Base-by-base conservation (phyloP, 768 basidiomycete genomes). In the Leccinum disarticulatum region DNA sequence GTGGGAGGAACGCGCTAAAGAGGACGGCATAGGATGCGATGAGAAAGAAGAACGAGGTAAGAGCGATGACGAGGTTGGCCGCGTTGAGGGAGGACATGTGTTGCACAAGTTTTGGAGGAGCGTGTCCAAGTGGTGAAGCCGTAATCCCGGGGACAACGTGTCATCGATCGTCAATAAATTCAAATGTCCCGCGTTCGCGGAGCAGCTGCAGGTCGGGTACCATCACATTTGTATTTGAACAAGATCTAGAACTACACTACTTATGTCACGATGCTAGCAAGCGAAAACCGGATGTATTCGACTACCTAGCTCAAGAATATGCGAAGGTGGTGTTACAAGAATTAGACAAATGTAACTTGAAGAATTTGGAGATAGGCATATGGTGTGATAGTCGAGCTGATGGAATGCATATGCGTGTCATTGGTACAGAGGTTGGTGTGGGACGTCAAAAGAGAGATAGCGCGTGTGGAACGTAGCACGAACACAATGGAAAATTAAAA, bases 21-120 rank as follows among this genome's bases (percentile, higher is more conserved):
- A 91, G 76, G 48, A 87, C 73, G 27, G 86, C 85, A 74, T 90
- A 87, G 62, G 78, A 80, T 46, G 82, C 83, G 50, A 86, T 19
- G 17, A 78, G 59, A 67, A 90, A 83, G 72, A 90, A 87, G 13
- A 80, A 50, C 31, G 74, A 59, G 43, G 87, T 80, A 30, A 77
- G 64, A 35, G 68, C 64, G 56, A 89, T 65, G 64, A 85, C 71
- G 61, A 79, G 62, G 68, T 83, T 79, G 15, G 86, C 87, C 28
- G 65, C 63, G 60, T 77, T 70, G 51, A 70, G 64, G 59, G 63
- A 58, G 55, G 60, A 38, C 66, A 73, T 75, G 72, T 64, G 62
- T 64, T 60, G 46, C 52, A 27, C 47, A 14, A 22, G 47, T 27
- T 22, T 38, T 35, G 33, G 52, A 63, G 56, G 56, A 43, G 43